phyloP scores from a whole-genome alignment of 495 filamentous ascomycete genomes.

The Neurospora sp. region DNA sequence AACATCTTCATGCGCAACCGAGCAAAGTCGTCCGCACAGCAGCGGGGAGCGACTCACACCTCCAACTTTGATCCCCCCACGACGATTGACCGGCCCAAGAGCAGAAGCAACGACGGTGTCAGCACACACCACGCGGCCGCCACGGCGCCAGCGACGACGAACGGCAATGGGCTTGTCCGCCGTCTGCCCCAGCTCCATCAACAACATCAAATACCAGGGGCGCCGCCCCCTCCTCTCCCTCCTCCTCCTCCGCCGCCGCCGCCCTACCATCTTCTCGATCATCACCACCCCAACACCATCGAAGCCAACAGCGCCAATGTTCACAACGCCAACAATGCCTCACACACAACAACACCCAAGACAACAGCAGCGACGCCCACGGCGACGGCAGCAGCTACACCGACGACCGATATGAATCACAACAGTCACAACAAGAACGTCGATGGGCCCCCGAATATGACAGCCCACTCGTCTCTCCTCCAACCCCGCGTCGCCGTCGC shows the following conservation, averaged over 20 bases:
- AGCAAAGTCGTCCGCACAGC: conserved; percentile 18
- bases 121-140: background rate
- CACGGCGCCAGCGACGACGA: background rate
- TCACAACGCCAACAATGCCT: background rate
- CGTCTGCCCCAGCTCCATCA: background rate
- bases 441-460: conserved; percentile 40
- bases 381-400: background rate
- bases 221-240: background rate
- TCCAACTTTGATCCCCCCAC: background rate
- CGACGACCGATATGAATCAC: background rate
- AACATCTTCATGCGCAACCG: conserved; percentile 22
- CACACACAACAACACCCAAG: conserved; percentile 2
- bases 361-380: background rate
- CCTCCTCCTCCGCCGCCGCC: background rate
- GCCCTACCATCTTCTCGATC: background rate
- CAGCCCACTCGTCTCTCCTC: conserved; percentile 45
- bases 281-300: background rate
- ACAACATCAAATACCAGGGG: background rate
- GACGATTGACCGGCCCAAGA: background rate
- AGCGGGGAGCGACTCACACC: conserved; percentile 10
- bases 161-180: background rate
- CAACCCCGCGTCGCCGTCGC: conserved; percentile 41
- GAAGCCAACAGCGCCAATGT: background rate
- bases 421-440: background rate
- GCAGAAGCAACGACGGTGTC: background rate